phyloP scores from a whole-genome alignment of 441 rosid genomes.

The Geranium incanum region DNA sequence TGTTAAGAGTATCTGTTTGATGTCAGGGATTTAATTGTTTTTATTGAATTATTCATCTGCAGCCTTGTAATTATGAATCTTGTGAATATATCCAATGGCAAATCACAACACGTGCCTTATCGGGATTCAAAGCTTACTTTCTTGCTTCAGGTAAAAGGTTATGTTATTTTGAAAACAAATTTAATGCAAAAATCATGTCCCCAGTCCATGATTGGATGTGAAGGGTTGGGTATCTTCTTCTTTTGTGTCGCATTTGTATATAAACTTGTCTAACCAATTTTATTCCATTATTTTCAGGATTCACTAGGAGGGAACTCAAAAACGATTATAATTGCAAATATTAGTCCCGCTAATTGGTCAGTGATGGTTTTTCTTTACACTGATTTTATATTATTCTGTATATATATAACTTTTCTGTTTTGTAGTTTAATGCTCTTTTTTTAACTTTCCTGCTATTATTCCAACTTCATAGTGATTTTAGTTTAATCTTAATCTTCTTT shows the following conservation, averaged over 20 bases:
- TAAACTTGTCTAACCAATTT: conserved; percentile 3
- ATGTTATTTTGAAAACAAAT: background rate
- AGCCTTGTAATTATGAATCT: conserved; percentile 99
- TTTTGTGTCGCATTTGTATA: background rate
- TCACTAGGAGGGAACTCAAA: conserved; percentile 96
- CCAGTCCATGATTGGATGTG: background rate
- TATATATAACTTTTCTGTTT: background rate
- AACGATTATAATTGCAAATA: conserved; percentile 88
- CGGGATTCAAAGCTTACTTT: conserved; percentile 97
- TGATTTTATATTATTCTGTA: background rate
- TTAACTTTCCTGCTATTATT: background rate
- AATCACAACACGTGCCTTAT: conserved; percentile 90
- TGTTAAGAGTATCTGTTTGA: conserved; percentile 9
- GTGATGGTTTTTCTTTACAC: conserved; percentile 17
- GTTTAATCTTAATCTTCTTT: background rate
- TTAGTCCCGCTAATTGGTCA: conserved; percentile 76
- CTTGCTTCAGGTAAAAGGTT: conserved; percentile 71
- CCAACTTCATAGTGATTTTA: background rate
- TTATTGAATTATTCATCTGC: conserved; percentile 22
- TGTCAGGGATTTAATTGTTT: background rate
- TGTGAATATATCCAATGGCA: conserved; percentile 88
- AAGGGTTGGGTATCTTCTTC: background rate
- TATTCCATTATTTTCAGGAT: conserved; percentile 46
- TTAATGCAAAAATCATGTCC: background rate
- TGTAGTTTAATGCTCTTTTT: background rate